Base-by-base conservation (phyloP, 768 basidiomycete genomes). In the Agrocybe pediades region DNA sequence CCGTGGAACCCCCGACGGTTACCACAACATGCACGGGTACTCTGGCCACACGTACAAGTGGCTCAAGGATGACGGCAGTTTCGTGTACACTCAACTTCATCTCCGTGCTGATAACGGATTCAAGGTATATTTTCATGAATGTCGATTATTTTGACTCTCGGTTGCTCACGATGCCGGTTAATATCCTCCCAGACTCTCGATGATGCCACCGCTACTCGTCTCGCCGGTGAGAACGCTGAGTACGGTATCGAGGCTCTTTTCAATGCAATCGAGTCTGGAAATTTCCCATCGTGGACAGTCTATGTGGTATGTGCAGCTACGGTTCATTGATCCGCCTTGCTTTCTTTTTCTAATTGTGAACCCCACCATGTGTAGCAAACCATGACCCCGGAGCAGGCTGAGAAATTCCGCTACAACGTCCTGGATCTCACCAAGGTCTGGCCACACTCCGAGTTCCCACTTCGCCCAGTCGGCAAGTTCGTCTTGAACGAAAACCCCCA, bases 11-110 rank as follows among this genome's bases (percentile, higher is more conserved):
- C 95, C 96, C 56, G 87, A 86, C 71, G 94, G 84, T n/a, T 95
- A 76, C 75, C 86, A 90, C 72, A 76, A 86, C 56, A 78, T 85
- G 85, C 92, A 98, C 72, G 95, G 94, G 2, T 97, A 95, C 78
- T 91, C 90, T 46, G 92, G 95, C 15, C 93, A 97, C 80, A 88
- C 95, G 26, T 92, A 80, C 80, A 91, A 95, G 70, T 85, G 94
- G 71, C 78, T 90, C 71, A 93, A 94, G 73, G 83, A 77, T 1
- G 86, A 95, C 47, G 93, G 92, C 42, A 82, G 87, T 41, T 91
- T 87, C 67, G 84, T 86, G 29, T 98, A 97, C 69, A 84, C 86
- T 54, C 93, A 97, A 71, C 81, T 95, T 62, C 95, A 97, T 71
- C 63, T 90, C 68, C 84, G 80, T 23, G 80, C 82, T 51, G 87